Conservation (phyloP, 176 grass and related monocot genomes). For the maize (Zea mays) region DNA sequence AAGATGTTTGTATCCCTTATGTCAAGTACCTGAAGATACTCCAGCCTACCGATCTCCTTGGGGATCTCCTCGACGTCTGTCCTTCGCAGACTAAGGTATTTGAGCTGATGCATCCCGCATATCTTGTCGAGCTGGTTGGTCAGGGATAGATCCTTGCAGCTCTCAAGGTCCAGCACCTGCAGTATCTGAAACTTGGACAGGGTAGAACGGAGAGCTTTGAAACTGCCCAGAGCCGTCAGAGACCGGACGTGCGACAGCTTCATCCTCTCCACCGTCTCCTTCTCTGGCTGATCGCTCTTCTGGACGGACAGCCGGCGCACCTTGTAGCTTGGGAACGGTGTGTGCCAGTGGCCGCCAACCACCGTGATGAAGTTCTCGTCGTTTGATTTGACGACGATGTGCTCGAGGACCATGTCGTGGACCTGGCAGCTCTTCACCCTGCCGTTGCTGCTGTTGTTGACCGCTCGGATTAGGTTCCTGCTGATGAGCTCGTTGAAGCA, state of each 20-base stretch:
- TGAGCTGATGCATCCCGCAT: constrained; percentile 34
- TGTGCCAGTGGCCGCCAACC: constrained; percentile 31
- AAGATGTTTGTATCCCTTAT: constrained; percentile 14
- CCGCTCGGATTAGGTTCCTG: constrained; percentile 24
- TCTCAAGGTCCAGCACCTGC: constrained; percentile 34
- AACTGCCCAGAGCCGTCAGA: background rate
- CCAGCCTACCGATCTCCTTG: background rate
- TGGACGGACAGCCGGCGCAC: constrained; percentile 6
- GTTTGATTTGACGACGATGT: constrained; percentile 33
- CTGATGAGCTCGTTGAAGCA: constrained; percentile 29
- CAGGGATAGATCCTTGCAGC: background rate
- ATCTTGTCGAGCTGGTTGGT: background rate
- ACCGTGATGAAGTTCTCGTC: constrained; percentile 36
- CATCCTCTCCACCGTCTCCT: background rate
- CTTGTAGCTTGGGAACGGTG: constrained; percentile 26
- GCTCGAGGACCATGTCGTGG: constrained; percentile 44
- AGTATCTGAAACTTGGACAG: background rate
- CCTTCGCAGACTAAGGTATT: constrained; percentile 20
- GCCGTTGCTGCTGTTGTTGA: constrained; percentile 9
- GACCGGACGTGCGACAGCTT: constrained; percentile 34
- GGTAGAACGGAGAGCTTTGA: background rate
- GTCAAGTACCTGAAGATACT: constrained; percentile 33
- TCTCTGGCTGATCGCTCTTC: background rate
- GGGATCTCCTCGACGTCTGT: background rate
- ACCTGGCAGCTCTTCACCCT: constrained; percentile 39